Evolutionary conservation across 2,329 filamentous ascomycete genomes (phyloP).

Genomic region (Aspergillus pseudoterreus): DNA sequence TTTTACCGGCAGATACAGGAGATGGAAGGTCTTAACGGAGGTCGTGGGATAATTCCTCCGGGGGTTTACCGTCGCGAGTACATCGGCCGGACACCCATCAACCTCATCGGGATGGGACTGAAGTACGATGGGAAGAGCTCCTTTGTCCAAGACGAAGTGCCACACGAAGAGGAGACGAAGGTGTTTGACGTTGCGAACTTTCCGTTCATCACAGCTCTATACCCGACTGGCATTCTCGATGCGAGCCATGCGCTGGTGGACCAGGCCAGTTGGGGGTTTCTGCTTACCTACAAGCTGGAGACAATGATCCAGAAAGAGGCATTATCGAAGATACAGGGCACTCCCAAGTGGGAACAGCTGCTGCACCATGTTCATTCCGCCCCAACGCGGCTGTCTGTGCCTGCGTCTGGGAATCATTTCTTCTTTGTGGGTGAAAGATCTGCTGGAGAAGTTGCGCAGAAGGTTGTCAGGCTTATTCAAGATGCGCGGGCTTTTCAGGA

Average conservation of each 20-base stretch:
- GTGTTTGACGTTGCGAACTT: background rate
- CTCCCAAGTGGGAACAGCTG: background rate
- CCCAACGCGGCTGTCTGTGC: background rate
- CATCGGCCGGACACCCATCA: constrained; percentile 14
- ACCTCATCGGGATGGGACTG: constrained; percentile 8
- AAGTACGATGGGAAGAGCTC: constrained; percentile 8
- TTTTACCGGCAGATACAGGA: background rate
- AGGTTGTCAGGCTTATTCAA: background rate
- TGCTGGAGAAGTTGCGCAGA: background rate
- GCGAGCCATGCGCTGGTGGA: constrained; percentile 13
- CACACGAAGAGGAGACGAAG: background rate
- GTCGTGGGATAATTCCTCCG: background rate
- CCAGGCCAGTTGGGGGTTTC: constrained; percentile 13
- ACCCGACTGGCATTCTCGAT: constrained; percentile 4
- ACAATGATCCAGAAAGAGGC: constrained; percentile 1
- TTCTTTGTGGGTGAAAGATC: constrained; percentile 2
- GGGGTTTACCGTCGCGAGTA: constrained; percentile 12
- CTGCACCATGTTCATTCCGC: background rate
- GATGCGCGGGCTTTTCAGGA: background rate
- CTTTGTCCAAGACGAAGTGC: constrained; percentile 11
- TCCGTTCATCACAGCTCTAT: background rate
- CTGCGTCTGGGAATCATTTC: constrained; percentile 1
- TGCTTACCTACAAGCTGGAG: constrained; percentile 14
- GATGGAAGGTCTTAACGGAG: background rate
- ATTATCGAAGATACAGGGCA: background rate